Conservation (phyloP, 495 filamentous ascomycete species). For the Pyrenopolyporus hunteri region DNA sequence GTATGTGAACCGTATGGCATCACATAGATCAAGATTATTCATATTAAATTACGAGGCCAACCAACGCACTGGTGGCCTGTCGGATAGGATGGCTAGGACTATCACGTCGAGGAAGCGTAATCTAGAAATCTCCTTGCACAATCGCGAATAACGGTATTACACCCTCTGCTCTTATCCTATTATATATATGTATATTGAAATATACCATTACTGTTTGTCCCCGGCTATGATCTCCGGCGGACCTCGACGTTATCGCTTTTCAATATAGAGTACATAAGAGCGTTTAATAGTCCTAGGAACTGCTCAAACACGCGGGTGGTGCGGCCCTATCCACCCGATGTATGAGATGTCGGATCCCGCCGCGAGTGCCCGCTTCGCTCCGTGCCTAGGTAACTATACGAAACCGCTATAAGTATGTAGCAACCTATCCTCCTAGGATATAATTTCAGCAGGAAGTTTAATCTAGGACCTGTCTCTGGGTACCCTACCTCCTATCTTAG, state of each 20-base stretch:
- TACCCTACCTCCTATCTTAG: too few relatives aligned
- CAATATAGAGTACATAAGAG: neutral
- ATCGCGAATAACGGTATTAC: neutral
- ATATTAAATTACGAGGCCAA: slow-evolving; percentile 4
- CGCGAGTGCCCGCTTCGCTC: slow-evolving; percentile 8
- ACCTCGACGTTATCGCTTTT: neutral
- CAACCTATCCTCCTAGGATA: neutral
- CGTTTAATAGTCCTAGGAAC: too few relatives aligned
- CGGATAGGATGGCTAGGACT: slow-evolving; percentile 8
- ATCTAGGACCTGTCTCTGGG: too few relatives aligned
- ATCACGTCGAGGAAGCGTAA: slow-evolving; percentile 16
- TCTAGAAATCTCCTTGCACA: neutral
- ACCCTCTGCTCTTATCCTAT: neutral
- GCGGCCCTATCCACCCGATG: slow-evolving; percentile 10
- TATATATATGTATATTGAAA: too few relatives aligned
- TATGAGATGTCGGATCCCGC: slow-evolving; percentile 24
- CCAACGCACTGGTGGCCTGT: neutral
- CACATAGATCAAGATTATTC: slow-evolving; percentile 5
- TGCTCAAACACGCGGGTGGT: neutral
- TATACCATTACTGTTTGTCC: neutral
- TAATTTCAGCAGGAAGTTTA: too few relatives aligned
- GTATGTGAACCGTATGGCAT: neutral
- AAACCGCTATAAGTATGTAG: neutral
- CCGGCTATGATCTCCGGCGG: neutral
- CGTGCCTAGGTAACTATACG: slow-evolving; percentile 13